Base-by-base conservation (phyloP, 768 basidiomycete genomes). In the Leucocoprinus birnbaumii region DNA sequence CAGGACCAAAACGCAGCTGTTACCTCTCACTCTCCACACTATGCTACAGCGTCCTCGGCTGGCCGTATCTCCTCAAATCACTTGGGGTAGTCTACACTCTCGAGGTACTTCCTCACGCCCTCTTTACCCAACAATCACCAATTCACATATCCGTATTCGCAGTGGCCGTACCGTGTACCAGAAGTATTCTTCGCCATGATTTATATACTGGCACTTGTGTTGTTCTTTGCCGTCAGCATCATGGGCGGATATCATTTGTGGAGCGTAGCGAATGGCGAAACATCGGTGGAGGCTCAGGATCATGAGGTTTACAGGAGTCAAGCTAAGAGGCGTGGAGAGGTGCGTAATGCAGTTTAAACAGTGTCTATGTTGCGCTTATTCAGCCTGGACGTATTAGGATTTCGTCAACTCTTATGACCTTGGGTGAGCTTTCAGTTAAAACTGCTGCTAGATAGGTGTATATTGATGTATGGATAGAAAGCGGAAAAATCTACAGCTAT, bases 351-450 rank as follows among this genome's bases (percentile, higher is more conserved):
- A n/a, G n/a, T 3, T 10, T 24, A 18, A 31, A 5, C 31, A 7
- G n/a, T 21, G 9, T 16, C 16, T 10, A 19, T 51, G 13, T 25
- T 11, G 6, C 16, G 27, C 22, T 13, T 38, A 34, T 21, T 38
- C 6, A n/a, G 19, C 45, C 26, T 27, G 31, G 58, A 11, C 31
- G 31, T n/a, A n/a, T n/a, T 31, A 91, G 90, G 74, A 73, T 1
- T 98, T 94, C 63, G 77, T 92, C 10, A 98, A 98, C 63, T 93
- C 89, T 1, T 99, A 94, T 65, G 91, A 98, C 66, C 73, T 96
- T 3, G 96, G 94, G 81, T 87, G 65, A 40, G 78, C 44, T 41
- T 26, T 22, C 5, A 31, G 11, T 31, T 5, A 31, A 11, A 13
- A 50, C 22, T 22, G 2, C 11, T 34, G 16, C 25, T 14, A 21